Evolutionary conservation across 352 stramenopile genomes (phyloP).

Genomic region (Phytopythium boreale): DNA sequence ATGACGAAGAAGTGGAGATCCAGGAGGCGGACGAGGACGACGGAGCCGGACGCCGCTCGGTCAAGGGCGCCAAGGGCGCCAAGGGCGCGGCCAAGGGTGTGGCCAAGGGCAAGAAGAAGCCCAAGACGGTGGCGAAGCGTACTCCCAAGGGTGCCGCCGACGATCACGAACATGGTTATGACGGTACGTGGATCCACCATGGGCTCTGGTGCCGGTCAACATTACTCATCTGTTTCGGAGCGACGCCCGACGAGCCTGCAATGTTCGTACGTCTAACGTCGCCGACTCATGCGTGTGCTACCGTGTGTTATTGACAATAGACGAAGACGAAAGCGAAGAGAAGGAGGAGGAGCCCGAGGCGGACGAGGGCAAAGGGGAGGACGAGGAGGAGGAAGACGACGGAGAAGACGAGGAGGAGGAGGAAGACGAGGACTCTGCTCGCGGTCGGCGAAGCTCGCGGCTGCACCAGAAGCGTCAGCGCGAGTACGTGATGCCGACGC

Average conservation of each 20-base stretch:
- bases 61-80: constrained; percentile 5
- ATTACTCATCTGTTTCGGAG: background rate
- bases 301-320: constrained; percentile 6
- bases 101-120: constrained; percentile 4
- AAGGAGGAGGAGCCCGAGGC: constrained; percentile 29
- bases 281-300: background rate
- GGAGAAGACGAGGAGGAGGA: constrained; percentile 27
- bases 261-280: background rate
- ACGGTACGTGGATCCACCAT: background rate
- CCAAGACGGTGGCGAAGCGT: constrained; percentile 4
- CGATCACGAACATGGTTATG: constrained; percentile 9
- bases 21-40: constrained; percentile 12
- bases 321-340: constrained; percentile 34
- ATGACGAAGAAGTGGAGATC: constrained; percentile 10
- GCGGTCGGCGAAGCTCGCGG: constrained; percentile 21
- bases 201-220: background rate
- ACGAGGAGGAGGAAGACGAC: constrained; percentile 21
- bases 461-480: constrained; percentile 22
- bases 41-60: constrained; percentile 6
- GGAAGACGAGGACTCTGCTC: constrained; percentile 17
- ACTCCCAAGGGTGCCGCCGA: background rate
- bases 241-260: background rate
- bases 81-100: constrained; percentile 3
- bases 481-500: constrained; percentile 12
- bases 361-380: constrained; percentile 23